Base-by-base conservation (phyloP, 306 rosid genomes). In the Prunus padus region DNA sequence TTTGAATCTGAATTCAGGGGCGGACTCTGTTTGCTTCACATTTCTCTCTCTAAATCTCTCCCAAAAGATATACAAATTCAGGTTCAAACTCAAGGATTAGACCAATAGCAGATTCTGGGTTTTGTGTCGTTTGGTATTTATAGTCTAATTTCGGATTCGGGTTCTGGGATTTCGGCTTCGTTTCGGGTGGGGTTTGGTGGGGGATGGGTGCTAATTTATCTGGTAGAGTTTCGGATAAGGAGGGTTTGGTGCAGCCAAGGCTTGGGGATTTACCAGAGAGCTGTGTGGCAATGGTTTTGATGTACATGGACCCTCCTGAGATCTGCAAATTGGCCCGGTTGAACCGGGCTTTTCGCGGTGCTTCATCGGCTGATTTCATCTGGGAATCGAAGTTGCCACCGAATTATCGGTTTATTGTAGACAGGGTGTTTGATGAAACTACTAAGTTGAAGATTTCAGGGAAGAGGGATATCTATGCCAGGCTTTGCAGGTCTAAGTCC, bases 351-450 rank as follows among this genome's bases (percentile, higher is more conserved):
- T 94, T 94, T 80, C 88, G 88, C 1, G 83, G 73, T n/a, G 98
- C 98, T 76, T 90, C 97, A 2, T 76, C 74, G 42, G 96, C 97
- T 2, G 95, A 94, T 83, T 94, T 91, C 76, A 69, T 92, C 4
- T 94, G 98, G 98, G 98, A 90, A 65, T 78, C 91, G 0, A 94
- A 94, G 76, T 73, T 94, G 82, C 97, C 98, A 26, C 77, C 83
- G 74, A 94, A 87, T 76, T 88, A 90, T 75, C 77, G 74, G 84
- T 91, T 83, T 76, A 73, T 94, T 7, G 23, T 86, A 31, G 87
- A 85, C 30, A 82, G 78, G 68, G 91, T 88, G 68, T 64, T 88
- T 44, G 81, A 83, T 69, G 86, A 83, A 55, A 40, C 25, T 55
- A 77, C 59, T 30, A 28, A 70, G 75, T 30, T 8, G 16, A 62